Evolutionary conservation across 106 monocot genomes (phyloP), one percentile per base, ranked within the genome.

Genomic region (Dendrobium chrysotoxum): DNA sequence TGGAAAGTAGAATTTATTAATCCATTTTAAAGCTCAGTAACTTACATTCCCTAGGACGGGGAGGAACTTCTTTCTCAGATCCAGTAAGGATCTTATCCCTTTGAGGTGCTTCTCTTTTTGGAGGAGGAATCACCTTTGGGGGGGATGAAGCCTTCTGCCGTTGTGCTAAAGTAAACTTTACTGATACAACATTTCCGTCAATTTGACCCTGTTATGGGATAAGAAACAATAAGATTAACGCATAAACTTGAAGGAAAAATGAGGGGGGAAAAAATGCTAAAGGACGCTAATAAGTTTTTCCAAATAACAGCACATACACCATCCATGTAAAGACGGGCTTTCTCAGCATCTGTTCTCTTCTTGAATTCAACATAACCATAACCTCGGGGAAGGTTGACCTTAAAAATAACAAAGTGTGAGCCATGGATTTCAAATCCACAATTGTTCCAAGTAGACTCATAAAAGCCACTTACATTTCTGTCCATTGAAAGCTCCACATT

Each of bases 371-470:
- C 84, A 87, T 98, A 98, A 75, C 92, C 98, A 88, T 91, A 90
- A 1, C 98, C 98, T 7, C 95, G 95, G 77, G 98, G 91, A 84
- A 98, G 95, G 82, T 95, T 98, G 20, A 98, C 98, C 98, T 98
- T 80, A 76, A 75, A 67, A 31, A 23, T 5, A 81, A 2, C 23
- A 28, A 87, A 78, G 40, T 8, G 67, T 31, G 16, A 53, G 35
- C 3, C 70, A 30, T 40, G 57, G 13, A 65, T 66, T 39, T 28
- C 21, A 78, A n/a, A 82, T 18, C 75, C 26, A 25, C 25, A 54
- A 44, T 16, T 18, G 4, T 20, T 28, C 25, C 20, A 21, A 25
- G 41, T 16, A 75, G 26, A 81, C 44, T 47, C 45, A 42, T n/a
- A 53, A 12, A 47, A 72, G 45, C 8, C 18, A 89, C 92, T 91